Conservation (phyloP, 2,329 filamentous ascomycete species). For the Aspergillus phoenicis region DNA sequence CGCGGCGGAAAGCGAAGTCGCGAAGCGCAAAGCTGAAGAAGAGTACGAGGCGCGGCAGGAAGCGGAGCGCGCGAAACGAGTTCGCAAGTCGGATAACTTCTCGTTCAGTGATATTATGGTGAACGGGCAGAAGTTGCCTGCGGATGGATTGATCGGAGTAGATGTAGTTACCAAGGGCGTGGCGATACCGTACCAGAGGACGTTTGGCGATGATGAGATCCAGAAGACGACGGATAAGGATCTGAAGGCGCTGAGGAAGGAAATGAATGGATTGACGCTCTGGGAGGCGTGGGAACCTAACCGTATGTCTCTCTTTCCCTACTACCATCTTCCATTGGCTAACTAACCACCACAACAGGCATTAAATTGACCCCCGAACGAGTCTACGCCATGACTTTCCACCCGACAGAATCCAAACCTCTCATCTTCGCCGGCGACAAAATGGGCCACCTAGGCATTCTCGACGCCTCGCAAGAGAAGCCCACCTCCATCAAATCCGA, state of each 20-base stretch:
- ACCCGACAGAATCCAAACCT: conserved; percentile 82
- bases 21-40: conserved; percentile 69
- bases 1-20: conserved; percentile 66
- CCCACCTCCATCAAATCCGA: conserved; percentile 54
- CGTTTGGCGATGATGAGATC: conserved; percentile 82
- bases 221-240: conserved; percentile 76
- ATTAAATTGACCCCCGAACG: conserved; percentile 91
- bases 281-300: conserved; percentile 85
- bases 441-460: conserved; percentile 83
- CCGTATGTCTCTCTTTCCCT: conserved; percentile 52
- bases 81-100: conserved; percentile 67
- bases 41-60: conserved; percentile 61
- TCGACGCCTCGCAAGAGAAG: conserved; percentile 67
- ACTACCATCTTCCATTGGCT: not conserved
- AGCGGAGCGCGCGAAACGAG: conserved; percentile 62
- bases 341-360: conserved; percentile 51
- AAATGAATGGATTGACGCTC: conserved; percentile 74
- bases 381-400: conserved; percentile 84
- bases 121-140: conserved; percentile 72
- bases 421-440: conserved; percentile 95
- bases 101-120: conserved; percentile 77
- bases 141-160: conserved; percentile 64
- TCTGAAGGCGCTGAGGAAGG: conserved; percentile 70
- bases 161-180: conserved; percentile 64
- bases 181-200: conserved; percentile 78